Evolutionary conservation across 495 filamentous ascomycete genomes (phyloP).

Genomic region (Oleoguttula mirabilis): DNA sequence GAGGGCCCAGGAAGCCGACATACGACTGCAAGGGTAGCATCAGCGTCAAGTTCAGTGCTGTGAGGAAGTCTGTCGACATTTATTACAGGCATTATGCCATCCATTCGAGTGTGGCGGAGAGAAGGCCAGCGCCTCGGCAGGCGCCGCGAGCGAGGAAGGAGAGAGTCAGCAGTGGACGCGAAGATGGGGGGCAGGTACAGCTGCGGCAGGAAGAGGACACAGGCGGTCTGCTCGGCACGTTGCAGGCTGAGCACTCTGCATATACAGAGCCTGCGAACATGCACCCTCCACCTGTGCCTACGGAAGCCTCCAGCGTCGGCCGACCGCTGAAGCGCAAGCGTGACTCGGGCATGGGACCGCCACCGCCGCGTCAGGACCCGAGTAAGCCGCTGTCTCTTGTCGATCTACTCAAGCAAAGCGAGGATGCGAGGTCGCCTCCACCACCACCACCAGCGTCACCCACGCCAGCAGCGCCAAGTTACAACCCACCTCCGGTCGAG

Average conservation of each 20-base stretch:
- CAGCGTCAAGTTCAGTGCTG: constrained; percentile 16
- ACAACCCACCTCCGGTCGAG: constrained; percentile 4
- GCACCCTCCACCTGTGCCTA: no score
- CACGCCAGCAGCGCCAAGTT: no score
- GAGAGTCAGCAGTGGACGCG: no score
- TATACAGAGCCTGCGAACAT: no score
- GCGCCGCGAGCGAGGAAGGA: not conserved
- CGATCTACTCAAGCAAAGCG: constrained; percentile 15
- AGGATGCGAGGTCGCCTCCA: constrained; percentile 6
- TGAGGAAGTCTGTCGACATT: constrained; percentile 10
- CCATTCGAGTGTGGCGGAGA: constrained; percentile 14
- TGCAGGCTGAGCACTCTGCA: not conserved
- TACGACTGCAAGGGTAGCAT: constrained; percentile 22
- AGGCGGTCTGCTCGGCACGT: constrained; percentile 2
- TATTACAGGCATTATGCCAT: constrained; percentile 19
- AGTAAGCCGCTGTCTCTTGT: constrained; percentile 13
- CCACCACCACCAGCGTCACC: no score
- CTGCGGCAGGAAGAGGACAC: no score
- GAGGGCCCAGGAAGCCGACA: constrained; percentile 16
- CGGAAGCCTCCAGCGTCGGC: no score
- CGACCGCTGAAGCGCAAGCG: constrained; percentile 16
- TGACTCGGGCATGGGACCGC: not conserved
- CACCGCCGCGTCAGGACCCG: not conserved
- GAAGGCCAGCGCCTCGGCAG: not conserved
- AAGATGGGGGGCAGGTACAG: no score